Conservation (phyloP, 768 basidiomycete genomes). For the Mycena pura region DNA sequence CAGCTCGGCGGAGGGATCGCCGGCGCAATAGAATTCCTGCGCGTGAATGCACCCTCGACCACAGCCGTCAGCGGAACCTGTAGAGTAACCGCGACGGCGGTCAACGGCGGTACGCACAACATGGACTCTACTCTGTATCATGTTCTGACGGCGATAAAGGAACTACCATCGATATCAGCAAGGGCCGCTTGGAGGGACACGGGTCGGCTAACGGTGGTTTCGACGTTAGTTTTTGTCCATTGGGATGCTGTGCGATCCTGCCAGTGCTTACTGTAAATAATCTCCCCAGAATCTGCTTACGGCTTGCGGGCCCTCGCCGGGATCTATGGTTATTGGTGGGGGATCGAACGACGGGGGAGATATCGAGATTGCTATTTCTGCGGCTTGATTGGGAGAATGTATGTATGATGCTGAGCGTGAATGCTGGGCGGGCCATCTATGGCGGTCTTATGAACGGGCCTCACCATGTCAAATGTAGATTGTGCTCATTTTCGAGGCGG, state of each 20-base stretch:
- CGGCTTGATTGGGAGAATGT: slow-evolving; percentile 10
- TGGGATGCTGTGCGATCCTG: neutral
- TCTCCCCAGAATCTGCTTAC: slow-evolving; percentile 27
- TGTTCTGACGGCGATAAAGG: slow-evolving; percentile 2
- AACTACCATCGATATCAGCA: slow-evolving; percentile 30
- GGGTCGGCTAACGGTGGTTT: slow-evolving; percentile 30
- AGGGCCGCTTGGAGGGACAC: slow-evolving; percentile 31
- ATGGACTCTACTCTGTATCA: neutral
- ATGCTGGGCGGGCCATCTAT: too few species aligned
- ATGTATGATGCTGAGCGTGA: too few species aligned
- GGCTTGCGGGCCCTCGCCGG: slow-evolving; percentile 29
- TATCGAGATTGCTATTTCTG: slow-evolving; percentile 28
- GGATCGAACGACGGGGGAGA: slow-evolving; percentile 18
- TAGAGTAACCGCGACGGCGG: slow-evolving; percentile 29
- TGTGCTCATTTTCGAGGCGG: too few species aligned
- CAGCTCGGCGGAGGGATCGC: slow-evolving; percentile 31
- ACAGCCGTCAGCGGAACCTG: slow-evolving; percentile 28
- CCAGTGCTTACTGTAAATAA: neutral
- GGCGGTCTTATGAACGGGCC: too few species aligned
- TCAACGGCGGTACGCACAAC: slow-evolving; percentile 24
- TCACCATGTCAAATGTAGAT: too few species aligned
- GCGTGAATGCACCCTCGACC: slow-evolving; percentile 20
- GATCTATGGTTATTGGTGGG: slow-evolving; percentile 31
- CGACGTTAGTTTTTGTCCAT: slow-evolving; percentile 17
- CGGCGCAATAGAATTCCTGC: slow-evolving; percentile 30